Evolutionary conservation across 768 basidiomycete genomes (phyloP), one percentile per base, ranked within the genome.

Genomic region (Coprinopsis sp.): DNA sequence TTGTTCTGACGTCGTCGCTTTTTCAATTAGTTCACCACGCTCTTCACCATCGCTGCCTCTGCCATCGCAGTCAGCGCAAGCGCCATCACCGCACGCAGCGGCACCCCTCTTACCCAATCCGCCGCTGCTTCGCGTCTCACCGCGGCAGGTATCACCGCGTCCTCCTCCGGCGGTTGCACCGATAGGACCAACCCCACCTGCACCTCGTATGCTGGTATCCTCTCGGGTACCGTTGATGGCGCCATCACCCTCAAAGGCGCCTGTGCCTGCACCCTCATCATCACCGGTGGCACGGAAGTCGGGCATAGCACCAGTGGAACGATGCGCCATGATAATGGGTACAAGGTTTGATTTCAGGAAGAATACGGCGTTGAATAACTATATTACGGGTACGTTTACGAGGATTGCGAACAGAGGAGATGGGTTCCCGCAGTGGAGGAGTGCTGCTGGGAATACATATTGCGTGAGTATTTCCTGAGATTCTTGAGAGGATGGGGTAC

Each of bases 261-360:
- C 6, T 78, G 78, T 13, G 82, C 82, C 0, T 74, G 82, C 11
- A 73, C 74, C 11, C 79, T 86, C 65, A 71, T 87, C 57, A 76
- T 90, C 43, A 88, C 87, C 3, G 86, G 87, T 1, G 82, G 83
- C 2, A 82, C 62, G 1, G 62, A 64, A 44, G 58, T 58, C 21
- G 63, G 63, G 12, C 63, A 64, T 46, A n/a, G n/a, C n/a, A 58
- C 60, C 1, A 54, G 55, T 19, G 60, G 60, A 6, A 63, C 54
- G 1, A 59, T 54, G 44, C 59, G 58, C 28, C 62, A 63, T 40
- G 46, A 33, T 4, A 63, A 62, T 28, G 60, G 62, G 12, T 63
- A 58, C 51, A 63, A 63, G 36, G 61, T 64, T 38, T n/a, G 59
- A 62, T 41, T 47, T 63, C 10, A 55, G 56, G 36, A 56, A 60